Base-by-base conservation (phyloP, 2,329 filamentous ascomycete species). In the Ophiostoma sp. region DNA sequence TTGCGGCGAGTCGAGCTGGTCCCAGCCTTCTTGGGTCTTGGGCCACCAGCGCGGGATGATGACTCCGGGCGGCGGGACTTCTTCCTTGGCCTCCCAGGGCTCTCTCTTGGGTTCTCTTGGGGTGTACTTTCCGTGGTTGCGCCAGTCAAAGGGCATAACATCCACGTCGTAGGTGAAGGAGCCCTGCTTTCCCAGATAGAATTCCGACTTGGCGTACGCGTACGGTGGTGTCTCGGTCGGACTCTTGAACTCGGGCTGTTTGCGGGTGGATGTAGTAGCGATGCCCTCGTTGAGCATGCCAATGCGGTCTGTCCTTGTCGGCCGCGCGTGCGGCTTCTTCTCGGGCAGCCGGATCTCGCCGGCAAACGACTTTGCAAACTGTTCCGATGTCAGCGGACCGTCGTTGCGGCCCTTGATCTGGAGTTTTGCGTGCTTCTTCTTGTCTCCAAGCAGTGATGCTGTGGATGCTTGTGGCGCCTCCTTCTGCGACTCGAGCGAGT, bases 151-250 rank as follows among this genome's bases (percentile, higher is more conserved):
- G 20, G 62, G 62, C 62, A 65, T 15, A 23, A 67, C 41, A 41
- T 67, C 65, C 36, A 48, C 65, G 36, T 67, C 65, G 65, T 67
- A 67, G 11, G 65, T 67, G 17, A 67, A 44, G n/a, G 41, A 67
- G 65, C 65, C 62, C 35, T n/a, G 8, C 5, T 35, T 15, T 13
- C 20, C 33, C 8, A 65, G 35, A n/a, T 65, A 65, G 1, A 67
- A 33, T 3, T 48, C 23, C 36, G 48, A 17, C 33, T 39, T 36
- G 17, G 35, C 62, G 62, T 39, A 39, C n/a, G 41, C 62, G 35
- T 13, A 31, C 17, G 62, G 62, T 7, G 62, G 35, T 20, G 62
- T 65, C 62, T 65, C 62, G 20, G 10, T 23, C 20, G 62, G 62
- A 20, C 62, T 65, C 20, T 10, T n/a, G 35, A 65, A 65, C 4